Base-by-base conservation (phyloP, 495 filamentous ascomycete species). In the Pyrenopolyporus hunteri region DNA sequence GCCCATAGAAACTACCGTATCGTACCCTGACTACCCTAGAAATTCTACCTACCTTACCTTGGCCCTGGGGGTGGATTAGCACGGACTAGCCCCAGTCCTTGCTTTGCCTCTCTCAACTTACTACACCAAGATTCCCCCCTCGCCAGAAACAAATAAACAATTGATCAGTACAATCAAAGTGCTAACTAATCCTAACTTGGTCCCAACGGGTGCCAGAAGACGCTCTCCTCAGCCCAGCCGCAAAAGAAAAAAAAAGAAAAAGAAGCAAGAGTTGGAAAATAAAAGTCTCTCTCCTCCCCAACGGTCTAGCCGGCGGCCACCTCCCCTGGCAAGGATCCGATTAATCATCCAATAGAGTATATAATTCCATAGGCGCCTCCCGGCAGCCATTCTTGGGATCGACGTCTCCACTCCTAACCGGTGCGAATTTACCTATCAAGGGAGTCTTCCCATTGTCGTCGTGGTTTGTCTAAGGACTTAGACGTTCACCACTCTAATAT, bases 321-420 rank as follows among this genome's bases (percentile, higher is more conserved):
- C 4, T 56, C 26, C 37, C 37, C 36, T 35, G 48, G 40, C 60
- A 62, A 63, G 64, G 60, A 48, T 70, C 39, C 4, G 10, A 29
- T 39, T 45, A 64, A 45, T 45, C 48, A 33, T 55, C 62, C 54
- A 59, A 55, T 48, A 66, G 56, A 63, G 61, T 68, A 71, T 71
- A 64, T 59, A 63, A 63, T 63, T 69, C 61, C 32, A 66, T 52
- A 52, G 58, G 56, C 68, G 68, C 68, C 59, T 71, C 65, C 59
- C 68, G 68, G 55, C 55, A 55, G 49, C 55, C 49, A 57, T 44
- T 51, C 31, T 54, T 44, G 57, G 58, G 65, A 69, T 71, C 68
- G 62, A 69, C 68, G 62, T 69, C 65, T 66, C 68, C 68, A 71
- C 68, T 54, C 46, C 54, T 63, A 46, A 37, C 44, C 55, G 42